Base-by-base conservation (phyloP, 108 stramenopile genomes). In the Ochromonas danica region DNA sequence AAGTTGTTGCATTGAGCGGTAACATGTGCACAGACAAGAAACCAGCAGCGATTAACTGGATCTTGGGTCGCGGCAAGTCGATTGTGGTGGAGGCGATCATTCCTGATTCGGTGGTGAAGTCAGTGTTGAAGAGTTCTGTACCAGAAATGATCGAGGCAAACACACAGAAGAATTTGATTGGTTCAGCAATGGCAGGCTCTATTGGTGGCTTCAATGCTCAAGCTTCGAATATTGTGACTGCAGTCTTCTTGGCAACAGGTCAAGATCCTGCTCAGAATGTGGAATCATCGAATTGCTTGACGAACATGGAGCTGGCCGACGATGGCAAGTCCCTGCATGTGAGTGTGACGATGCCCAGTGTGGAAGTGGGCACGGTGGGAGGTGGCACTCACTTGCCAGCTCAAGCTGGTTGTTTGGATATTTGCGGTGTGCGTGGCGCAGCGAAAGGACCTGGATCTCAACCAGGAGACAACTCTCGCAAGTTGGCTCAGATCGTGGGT, bases 11-110 rank as follows among this genome's bases (percentile, higher is more conserved):
- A 42, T 88, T 98, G 78, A 89, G 88, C 71, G 96, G 97, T 39
- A 98, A 98, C 87, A 94, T 97, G 95, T 98, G 97, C 86, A 96
- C 95, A 0, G 97, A 98, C 87, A 98, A 98, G 82, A 98, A 98
- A 87, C 94, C 97, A 10, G 92, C 94, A 17, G 95, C 97, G 28
- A 92, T 95, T 71, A 98, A 98, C 88, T 98, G 97, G 97, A 89
- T 97, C 70, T 90, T 95, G 81, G 97, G 97, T 67, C 90, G 97
- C 81, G 97, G 97, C 61, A 98, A 98, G 87, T 86, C 85, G 42
- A 94, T 98, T 63, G 94, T 97, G 1, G 94, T 93, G 40, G 97
- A 98, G 88, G 93, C 92, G 17, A 84, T 86, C 65, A 91, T 98
- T 81, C 91, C 96, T 70, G 83, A 88, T 43, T 83, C 88, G 25